Evolutionary conservation across 176 grass and related monocot genomes (phyloP).

Genomic region (Urochloa ruziziensis): DNA sequence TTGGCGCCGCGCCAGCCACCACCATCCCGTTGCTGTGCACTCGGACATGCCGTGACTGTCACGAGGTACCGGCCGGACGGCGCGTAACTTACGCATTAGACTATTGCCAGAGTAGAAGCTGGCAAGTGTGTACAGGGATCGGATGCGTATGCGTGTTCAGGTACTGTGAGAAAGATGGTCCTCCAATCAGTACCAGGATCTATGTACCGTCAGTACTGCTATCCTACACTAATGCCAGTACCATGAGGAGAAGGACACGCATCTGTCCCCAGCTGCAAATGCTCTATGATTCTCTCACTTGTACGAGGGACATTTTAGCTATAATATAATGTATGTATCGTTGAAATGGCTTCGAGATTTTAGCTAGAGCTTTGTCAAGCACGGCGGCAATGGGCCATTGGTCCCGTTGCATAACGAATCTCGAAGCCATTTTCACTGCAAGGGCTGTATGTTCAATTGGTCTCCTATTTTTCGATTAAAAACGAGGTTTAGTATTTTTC

Average conservation of each 20-base stretch:
- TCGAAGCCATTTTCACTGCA: background rate
- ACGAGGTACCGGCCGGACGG: background rate
- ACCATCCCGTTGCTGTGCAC: background rate
- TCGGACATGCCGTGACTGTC: slow-evolving; percentile 5
- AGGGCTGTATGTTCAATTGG: background rate
- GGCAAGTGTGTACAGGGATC: background rate
- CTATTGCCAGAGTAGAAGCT: background rate
- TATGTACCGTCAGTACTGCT: background rate
- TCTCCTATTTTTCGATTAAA: too few relatives aligned
- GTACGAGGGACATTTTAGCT: background rate
- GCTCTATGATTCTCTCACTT: background rate
- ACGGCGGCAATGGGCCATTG: background rate
- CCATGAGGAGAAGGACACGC: background rate
- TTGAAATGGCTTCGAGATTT: background rate
- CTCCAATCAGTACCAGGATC: background rate
- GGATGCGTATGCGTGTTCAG: too few relatives aligned
- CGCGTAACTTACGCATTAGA: background rate
- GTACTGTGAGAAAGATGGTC: background rate
- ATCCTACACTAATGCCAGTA: background rate
- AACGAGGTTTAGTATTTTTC: too few relatives aligned
- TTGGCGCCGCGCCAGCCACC: slow-evolving; percentile 15
- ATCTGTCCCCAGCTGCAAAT: background rate
- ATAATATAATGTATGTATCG: background rate
- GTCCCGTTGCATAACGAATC: background rate
- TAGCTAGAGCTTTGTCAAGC: background rate